Base-by-base conservation (phyloP, 2,329 filamentous ascomycete genomes). In the Pezicula rhizophila region DNA sequence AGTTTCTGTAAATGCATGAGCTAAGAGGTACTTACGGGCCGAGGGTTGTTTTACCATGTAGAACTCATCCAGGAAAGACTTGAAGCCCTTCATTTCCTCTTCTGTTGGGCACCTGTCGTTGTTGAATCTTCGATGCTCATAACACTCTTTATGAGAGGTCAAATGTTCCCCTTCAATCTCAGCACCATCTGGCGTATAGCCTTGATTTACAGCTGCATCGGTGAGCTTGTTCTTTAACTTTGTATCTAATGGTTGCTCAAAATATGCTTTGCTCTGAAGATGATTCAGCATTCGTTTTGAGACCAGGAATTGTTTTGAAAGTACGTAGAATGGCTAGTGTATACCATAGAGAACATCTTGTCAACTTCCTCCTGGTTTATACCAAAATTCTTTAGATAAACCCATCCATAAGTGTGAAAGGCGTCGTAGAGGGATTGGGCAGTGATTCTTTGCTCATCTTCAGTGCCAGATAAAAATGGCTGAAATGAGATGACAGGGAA, bases 401-500 rank as follows among this genome's bases (percentile, higher is more conserved):
- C 41, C 47, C 41, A 48, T 5, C 41, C 41, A 33, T 44, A 40
- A 11, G 17, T 48, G 25, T 48, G 47, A 20, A 48, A 48, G 12
- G 31, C 47, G 33, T 48, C 17, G 17, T 48, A 45, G n/a, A 48
- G 33, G 23, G 44, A 26, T 23, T 48, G 41, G 17, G 41, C 31
- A 17, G 44, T 41, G 18, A 12, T 33, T 17, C 41, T 17, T 40
- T 48, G 44, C 34, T 45, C 33, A 8, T 26, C 23, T 26, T 45
- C 41, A 12, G 40, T n/a, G 14, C 40, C 41, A 31, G 28, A 25
- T 11, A 26, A 20, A 26, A 42, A 35, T 11, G 33, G 20, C 8
- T 38, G 43, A 34, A 48, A 44, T 6, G 46, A 48, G 31, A 48
- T 20, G 20, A 48, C 23, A 5, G 40, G 46, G 18, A 48, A 48